These are phyloP conservation scores for Stephanodiscus minutulus DNA, from an alignment of 108 stramenopile species.

Conservation along the genomic window DNA sequence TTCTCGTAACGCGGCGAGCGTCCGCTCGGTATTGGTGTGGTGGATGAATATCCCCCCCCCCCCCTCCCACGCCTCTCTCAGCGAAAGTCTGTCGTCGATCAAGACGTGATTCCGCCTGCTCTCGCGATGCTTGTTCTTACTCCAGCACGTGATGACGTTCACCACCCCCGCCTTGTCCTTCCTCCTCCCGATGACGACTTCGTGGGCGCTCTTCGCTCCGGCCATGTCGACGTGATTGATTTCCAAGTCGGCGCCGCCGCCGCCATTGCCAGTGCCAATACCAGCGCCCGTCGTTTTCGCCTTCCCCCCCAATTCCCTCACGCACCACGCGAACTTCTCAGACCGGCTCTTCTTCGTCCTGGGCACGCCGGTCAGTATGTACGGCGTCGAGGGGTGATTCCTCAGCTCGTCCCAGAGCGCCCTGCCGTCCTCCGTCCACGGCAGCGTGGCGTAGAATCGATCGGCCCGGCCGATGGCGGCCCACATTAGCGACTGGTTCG, in stretches of 20 bases:
- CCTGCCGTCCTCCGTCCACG: conserved; percentile 77
- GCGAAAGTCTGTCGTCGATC: conserved; percentile 71
- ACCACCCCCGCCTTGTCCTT: conserved; percentile 28
- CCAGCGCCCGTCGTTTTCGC: too few relatives aligned
- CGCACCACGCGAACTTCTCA: conserved; percentile 76
- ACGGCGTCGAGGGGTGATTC: conserved; percentile 38
- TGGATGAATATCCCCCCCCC: conserved; percentile 85
- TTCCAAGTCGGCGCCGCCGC: neutral
- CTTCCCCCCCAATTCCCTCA: conserved; percentile 58
- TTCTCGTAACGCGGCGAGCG: conserved; percentile 30
- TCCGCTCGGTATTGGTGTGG: conserved; percentile 46
- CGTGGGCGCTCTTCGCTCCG: conserved; percentile 45
- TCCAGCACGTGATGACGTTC: conserved; percentile 85
- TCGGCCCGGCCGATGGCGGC: conserved; percentile 36
- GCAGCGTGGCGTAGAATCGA: conserved; percentile 59
- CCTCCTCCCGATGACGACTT: conserved; percentile 35
- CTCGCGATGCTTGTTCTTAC: conserved; percentile 73
- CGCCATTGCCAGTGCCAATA: too few relatives aligned
- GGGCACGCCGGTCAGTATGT: conserved; percentile 76
- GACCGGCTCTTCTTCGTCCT: conserved; percentile 37
- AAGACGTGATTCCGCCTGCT: conserved; percentile 60
- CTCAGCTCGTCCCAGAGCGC: conserved; percentile 58
- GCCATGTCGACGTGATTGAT: conserved; percentile 76
- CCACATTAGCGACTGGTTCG: conserved; percentile 58
- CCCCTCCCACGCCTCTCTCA: conserved; percentile 60